Conservation (phyloP, 257 asterid species). For the Solanum dulcamara region DNA sequence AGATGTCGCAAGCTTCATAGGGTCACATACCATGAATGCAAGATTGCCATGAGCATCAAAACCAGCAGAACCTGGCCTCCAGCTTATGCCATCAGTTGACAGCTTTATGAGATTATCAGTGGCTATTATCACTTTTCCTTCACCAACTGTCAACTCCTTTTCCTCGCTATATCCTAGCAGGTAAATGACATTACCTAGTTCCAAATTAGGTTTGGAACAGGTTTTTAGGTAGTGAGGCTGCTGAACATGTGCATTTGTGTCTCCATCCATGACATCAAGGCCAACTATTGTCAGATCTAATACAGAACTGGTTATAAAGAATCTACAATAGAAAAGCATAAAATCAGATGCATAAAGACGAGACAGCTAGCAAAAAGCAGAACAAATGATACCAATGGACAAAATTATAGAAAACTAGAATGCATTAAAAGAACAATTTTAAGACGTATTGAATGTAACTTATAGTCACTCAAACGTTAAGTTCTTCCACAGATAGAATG, state of each 20-base stretch:
- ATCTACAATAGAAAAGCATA: slow-evolving; percentile 36
- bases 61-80: slow-evolving; percentile 96
- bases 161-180: slow-evolving; percentile 65
- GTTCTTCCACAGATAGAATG: not conserved
- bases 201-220: slow-evolving; percentile 69
- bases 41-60: slow-evolving; percentile 88
- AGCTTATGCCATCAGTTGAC: slow-evolving; percentile 65
- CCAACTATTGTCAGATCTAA: slow-evolving; percentile 96
- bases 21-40: slow-evolving; percentile 96
- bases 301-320: slow-evolving; percentile 89
- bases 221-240: slow-evolving; percentile 66
- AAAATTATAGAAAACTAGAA: not conserved
- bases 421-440: not conserved
- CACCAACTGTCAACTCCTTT: slow-evolving; percentile 71
- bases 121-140: slow-evolving; percentile 89
- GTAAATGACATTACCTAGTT: slow-evolving; percentile 71
- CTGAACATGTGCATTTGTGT: slow-evolving; percentile 44
- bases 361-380: not conserved
- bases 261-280: slow-evolving; percentile 72
- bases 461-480: not conserved
- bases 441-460: not conserved
- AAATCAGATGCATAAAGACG: not conserved
- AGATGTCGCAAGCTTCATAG: slow-evolving; percentile 96
- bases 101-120: slow-evolving; percentile 92
- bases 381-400: not conserved